A percentile compares a stretch with the other conserved stretches of the same genome.
Conservation (phyloP, 192 early-diverging fungal genomes). For the Glomus cerebriforme region DNA sequence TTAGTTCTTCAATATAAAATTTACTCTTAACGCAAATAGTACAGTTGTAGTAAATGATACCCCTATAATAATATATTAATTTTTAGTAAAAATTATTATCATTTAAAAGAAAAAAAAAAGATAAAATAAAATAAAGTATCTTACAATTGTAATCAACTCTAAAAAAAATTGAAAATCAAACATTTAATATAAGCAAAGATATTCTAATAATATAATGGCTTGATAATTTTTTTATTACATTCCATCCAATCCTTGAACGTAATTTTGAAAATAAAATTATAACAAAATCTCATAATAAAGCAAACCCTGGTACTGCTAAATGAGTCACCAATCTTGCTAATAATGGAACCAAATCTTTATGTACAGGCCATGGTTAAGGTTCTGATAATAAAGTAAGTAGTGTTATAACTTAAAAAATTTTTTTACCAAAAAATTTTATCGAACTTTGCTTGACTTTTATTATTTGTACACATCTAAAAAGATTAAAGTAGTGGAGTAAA, state of each 20-base stretch:
- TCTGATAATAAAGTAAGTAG: background rate
- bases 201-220: background rate
- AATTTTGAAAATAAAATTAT: background rate
- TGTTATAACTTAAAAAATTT: background rate
- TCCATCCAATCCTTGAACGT: background rate
- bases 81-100: background rate
- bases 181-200: background rate
- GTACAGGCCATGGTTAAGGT: background rate
- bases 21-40: background rate
- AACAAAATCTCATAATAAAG: background rate
- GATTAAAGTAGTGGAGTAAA: no score
- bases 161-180: background rate
- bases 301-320: background rate
- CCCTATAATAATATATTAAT: background rate
- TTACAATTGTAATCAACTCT: background rate
- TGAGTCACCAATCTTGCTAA: background rate
- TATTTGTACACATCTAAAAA: slow-evolving; percentile 1
- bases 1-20: background rate
- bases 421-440: background rate
- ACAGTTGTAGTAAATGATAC: background rate
- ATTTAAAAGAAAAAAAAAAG: background rate
- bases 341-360: background rate
- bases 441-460: background rate
- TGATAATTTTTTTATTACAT: background rate
- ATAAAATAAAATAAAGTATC: no score